Evolutionary conservation across 1,284 basidiomycete genomes (phyloP), one percentile per base, ranked within the genome.

Genomic region (Puccinia coronata): DNA sequence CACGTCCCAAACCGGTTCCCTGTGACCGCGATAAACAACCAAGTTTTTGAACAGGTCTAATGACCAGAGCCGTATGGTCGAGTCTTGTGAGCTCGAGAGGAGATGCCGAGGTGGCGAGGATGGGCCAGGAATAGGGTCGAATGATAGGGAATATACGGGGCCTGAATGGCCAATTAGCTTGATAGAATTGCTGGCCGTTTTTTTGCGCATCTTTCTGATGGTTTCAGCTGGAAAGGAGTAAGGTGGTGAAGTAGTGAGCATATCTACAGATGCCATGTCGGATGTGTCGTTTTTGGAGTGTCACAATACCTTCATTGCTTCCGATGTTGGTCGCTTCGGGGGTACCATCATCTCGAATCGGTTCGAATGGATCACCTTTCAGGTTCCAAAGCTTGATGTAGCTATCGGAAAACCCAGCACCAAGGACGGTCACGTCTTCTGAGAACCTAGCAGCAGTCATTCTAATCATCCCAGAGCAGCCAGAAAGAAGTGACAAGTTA

Each of bases 1-100:
- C 12, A 97, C 94, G 84, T 98, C 96, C 97, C 97, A 99, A 0
- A 99, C 92, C 0, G 97, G 96, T 86, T 97, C 96, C 85, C 96
- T 92, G 85, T 99, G 97, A 0, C 97, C 97, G 28, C 95, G 90
- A 86, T 96, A 99, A 8, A 92, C 94, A 5, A 96, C 95, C 11
- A 99, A 88, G 83, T 97, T 97, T 31, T 92, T 91, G 89, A 94
- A 92, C 0, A 96, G 98, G 84, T 99, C 95, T 86, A 98, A 88
- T 16, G 94, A 96, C 97, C 97, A 99, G 25, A 99, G 87, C 20
- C 97, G 91, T 39, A 92, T 89, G 0, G 96, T 97, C 0, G 93
- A 90, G 86, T 99, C 97, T 73, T 95, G 94, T n/a, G 95, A 97
- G 1, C 92, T 90, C 31, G 95, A 97, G 34, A 99, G 89, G 6